Evolutionary conservation across 1,284 basidiomycete genomes (phyloP).

Genomic region (Violaceomyces palustris): DNA sequence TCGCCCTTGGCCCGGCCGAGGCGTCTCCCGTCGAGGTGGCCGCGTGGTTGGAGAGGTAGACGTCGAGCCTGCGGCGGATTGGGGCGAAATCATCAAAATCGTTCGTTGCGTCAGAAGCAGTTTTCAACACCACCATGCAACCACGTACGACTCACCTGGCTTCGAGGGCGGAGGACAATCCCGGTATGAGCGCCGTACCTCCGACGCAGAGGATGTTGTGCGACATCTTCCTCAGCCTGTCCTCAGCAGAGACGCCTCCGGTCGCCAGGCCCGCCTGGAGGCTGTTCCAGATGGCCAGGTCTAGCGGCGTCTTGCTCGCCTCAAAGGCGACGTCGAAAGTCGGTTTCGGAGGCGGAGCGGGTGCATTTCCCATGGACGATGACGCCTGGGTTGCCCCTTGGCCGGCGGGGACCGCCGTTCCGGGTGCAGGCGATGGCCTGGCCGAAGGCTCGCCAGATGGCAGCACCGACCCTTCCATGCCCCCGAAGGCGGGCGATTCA

Average conservation of each 20-base stretch:
- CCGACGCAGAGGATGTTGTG: constrained; percentile 85
- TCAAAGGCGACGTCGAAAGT: constrained; percentile 73
- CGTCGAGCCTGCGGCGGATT: constrained; percentile 9
- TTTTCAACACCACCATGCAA: too few relatives aligned
- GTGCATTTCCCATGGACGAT: too few relatives aligned
- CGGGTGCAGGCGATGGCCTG: constrained; percentile 12
- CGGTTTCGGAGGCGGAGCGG: constrained; percentile 1
- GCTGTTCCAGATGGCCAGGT: constrained; percentile 76
- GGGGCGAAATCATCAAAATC: too few relatives aligned
- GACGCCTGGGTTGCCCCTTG: too few relatives aligned
- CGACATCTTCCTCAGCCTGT: constrained; percentile 82
- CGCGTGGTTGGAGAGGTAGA: constrained; percentile 11
- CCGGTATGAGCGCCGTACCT: constrained; percentile 61
- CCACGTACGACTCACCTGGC: constrained; percentile 44
- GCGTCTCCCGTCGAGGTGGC: constrained; percentile 14
- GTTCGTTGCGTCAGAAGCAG: too few relatives aligned
- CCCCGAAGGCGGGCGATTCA: constrained; percentile 1
- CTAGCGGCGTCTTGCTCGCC: constrained; percentile 83
- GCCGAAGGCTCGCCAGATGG: constrained; percentile 16
- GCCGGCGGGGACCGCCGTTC: background rate
- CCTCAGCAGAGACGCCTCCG: constrained; percentile 60
- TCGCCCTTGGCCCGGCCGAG: constrained; percentile 56
- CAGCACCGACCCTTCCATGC: background rate
- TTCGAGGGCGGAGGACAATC: constrained; percentile 50
- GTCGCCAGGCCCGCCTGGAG: constrained; percentile 61